Percentiles rank a stretch among this genome's conserved stretches.
phyloP scores from a whole-genome alignment of 352 stramenopile genomes.

The Globisporangium iwayamae region DNA sequence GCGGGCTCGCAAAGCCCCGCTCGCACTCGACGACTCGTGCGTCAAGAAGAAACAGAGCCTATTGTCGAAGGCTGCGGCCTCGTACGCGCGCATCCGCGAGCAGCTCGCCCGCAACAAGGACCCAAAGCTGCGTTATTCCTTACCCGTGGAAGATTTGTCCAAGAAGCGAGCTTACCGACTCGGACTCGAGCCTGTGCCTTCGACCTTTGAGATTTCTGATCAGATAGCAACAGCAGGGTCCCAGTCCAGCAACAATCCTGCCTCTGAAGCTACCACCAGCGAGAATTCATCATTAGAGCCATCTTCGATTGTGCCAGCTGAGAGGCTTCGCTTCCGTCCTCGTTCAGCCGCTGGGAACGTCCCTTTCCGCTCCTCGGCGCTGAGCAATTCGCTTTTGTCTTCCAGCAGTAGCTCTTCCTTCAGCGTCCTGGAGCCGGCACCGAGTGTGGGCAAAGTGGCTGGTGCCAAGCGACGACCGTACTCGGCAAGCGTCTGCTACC shows the following conservation, averaged over 20 bases:
- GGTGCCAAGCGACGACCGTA: slow-evolving; percentile 44
- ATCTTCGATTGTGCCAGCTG: not conserved
- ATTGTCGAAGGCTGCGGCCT: slow-evolving; percentile 24
- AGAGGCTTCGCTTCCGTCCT: slow-evolving; percentile 26
- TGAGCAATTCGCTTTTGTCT: not conserved
- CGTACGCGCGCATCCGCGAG: slow-evolving; percentile 25
- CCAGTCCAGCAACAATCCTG: not conserved
- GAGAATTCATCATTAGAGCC: not conserved
- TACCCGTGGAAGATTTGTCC: slow-evolving; percentile 42
- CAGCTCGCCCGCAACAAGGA: slow-evolving; percentile 37
- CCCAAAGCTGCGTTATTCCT: slow-evolving; percentile 35
- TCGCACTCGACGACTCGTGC: slow-evolving; percentile 22
- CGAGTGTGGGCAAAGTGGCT: slow-evolving; percentile 33
- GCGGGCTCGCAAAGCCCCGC: slow-evolving; percentile 19
- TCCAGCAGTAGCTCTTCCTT: not conserved
- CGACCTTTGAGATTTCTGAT: slow-evolving; percentile 14
- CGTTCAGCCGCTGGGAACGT: slow-evolving; percentile 29
- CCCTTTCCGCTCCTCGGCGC: slow-evolving; percentile 6
- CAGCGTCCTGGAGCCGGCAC: slow-evolving; percentile 4
- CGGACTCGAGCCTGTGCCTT: slow-evolving; percentile 39
- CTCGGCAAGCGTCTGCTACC: slow-evolving; percentile 52
- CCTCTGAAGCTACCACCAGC: not conserved
- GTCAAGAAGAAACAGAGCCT: slow-evolving; percentile 28
- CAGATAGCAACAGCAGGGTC: not conserved
- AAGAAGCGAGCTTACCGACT: slow-evolving; percentile 48